Conservation (phyloP, 768 basidiomycete species). For the Mycena albidolilacea region DNA sequence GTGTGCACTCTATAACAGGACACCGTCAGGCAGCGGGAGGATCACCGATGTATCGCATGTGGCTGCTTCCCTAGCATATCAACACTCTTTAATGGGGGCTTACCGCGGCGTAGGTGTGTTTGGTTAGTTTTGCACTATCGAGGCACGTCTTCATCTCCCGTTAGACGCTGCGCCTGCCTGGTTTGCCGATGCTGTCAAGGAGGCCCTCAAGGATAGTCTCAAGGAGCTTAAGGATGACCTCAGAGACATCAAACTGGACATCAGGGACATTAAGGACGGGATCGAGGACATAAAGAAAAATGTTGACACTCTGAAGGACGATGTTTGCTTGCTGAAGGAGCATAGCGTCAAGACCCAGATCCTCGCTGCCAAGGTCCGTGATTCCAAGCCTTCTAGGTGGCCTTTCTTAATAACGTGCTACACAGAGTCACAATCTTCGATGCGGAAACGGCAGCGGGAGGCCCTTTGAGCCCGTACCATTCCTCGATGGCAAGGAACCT, state of each 20-base stretch:
- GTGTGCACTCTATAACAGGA: background rate
- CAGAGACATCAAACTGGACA: too few species aligned
- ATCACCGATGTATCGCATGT: background rate
- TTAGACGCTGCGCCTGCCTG: background rate
- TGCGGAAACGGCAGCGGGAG: too few species aligned
- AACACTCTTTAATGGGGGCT: background rate
- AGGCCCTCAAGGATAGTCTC: background rate
- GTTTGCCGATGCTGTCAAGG: constrained; percentile 3
- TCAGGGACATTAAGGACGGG: too few species aligned
- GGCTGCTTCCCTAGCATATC: background rate
- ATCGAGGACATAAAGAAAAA: too few species aligned
- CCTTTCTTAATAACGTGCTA: too few species aligned
- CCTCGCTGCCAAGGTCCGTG: too few species aligned
- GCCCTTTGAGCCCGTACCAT: too few species aligned
- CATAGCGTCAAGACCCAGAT: too few species aligned
- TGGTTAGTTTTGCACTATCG: background rate
- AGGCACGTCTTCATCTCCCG: background rate
- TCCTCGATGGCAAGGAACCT: too few species aligned
- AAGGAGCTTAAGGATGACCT: background rate
- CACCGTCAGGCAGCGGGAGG: background rate
- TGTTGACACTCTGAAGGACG: background rate
- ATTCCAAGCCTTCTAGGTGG: too few species aligned
- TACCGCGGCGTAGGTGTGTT: background rate
- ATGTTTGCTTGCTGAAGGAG: background rate
- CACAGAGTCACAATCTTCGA: too few species aligned